Evolutionary conservation across 257 asterid genomes (phyloP), one percentile per base, ranked within the genome.

Genomic region (Nicotiana tomentosiformis): DNA sequence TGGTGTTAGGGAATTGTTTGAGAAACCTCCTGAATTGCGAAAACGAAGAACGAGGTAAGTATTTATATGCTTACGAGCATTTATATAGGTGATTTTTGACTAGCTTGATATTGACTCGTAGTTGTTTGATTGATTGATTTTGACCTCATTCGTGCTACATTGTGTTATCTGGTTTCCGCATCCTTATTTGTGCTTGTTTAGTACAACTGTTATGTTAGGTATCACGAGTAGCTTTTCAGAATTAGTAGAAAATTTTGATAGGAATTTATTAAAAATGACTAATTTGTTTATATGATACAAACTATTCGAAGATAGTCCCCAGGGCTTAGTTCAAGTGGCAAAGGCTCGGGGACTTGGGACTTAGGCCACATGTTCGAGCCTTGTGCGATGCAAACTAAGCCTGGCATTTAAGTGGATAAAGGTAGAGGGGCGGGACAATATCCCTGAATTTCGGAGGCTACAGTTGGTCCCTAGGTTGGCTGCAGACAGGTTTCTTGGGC

Each of bases 11-110:
- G 99, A 96, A 89, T 78, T 96, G 92, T 96, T 96, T 64, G 97
- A 93, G 86, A 96, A 96, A 90, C 99, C 98, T 18, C 98, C 98
- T 0, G 99, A 96, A 89, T 74, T 96, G 89, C 89, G 98, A 32
- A 96, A 96, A 84, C 83, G 99, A 88, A 92, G 98, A 70, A 96
- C 98, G 0, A 92, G 99, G 98, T 95, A 83, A 68, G 18, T 66
- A 12, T 49, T 74, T 74, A 72, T 58, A 12, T 72, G 58, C 61
- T 46, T 72, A 6, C 17, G 8, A 20, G 5, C 60, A 23, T 20
- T 72, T 66, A 32, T 32, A 65, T 6, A 23, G 8, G 7, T 23
- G 16, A 23, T 23, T 62, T 2, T 23, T 62, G 17, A 62, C 67
- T 23, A 23, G 67, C 35, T 62, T 62, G 5, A 15, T 30, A 62